Evolutionary conservation across 306 rosid genomes (phyloP).

Genomic region (Begonia loranthoides): DNA sequence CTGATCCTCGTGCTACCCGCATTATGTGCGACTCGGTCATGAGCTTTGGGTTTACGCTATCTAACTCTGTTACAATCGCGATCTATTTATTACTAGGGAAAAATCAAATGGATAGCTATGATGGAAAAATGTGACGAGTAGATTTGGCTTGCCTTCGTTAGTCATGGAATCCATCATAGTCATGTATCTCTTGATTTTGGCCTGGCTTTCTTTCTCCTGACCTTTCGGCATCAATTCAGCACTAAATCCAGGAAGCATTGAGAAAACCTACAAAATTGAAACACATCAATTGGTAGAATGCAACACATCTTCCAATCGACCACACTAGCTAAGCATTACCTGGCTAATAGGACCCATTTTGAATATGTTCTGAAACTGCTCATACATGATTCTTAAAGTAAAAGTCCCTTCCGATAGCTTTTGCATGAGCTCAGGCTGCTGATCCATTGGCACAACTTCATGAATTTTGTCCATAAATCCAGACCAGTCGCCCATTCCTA

Average conservation of each 20-base stretch:
- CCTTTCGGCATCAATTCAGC: conserved; percentile 82
- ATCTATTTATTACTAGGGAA: conserved; percentile 9
- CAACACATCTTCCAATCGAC: not conserved
- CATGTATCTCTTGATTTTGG: conserved; percentile 85
- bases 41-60: conserved; percentile 66
- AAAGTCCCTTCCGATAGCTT: conserved; percentile 78
- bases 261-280: conserved; percentile 33
- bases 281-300: conserved; percentile 1
- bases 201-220: conserved; percentile 79
- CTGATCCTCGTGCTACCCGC: conserved; percentile 80
- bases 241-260: conserved; percentile 79
- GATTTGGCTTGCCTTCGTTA: conserved; percentile 45
- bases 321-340: conserved; percentile 20
- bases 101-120: conserved; percentile 1
- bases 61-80: conserved; percentile 43
- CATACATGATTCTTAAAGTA: conserved; percentile 77
- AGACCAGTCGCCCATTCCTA: conserved; percentile 84
- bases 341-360: conserved; percentile 72
- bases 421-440: conserved; percentile 74
- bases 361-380: conserved; percentile 64
- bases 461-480: conserved; percentile 83
- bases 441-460: conserved; percentile 91
- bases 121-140: not conserved
- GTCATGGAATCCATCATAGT: conserved; percentile 99
- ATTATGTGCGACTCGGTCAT: conserved; percentile 64